Percentiles rank a stretch among this genome's conserved stretches.
These are phyloP conservation scores for Candida insectorum DNA, from an alignment of 805 yeast species.

Conservation along the genomic window DNA sequence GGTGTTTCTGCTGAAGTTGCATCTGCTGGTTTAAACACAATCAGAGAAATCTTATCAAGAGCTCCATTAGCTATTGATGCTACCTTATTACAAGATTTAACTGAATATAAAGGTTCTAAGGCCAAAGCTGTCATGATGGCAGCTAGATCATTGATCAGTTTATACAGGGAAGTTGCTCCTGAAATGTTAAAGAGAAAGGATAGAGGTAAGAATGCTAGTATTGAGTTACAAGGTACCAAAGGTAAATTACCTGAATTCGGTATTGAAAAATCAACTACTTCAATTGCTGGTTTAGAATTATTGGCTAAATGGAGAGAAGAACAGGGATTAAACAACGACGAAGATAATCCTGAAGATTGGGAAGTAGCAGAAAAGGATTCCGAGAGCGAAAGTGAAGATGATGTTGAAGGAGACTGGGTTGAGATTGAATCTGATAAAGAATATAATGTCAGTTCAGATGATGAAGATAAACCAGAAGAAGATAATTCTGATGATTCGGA, in stretches of 20 bases:
- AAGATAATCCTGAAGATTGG: conserved; percentile 52
- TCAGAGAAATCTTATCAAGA: conserved; percentile 87
- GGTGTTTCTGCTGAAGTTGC: conserved; percentile 99
- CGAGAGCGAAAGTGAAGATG: conserved; percentile 37
- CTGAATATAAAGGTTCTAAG: conserved; percentile 89
- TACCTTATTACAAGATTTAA: conserved; percentile 81
- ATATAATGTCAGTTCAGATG: conserved; percentile 50
- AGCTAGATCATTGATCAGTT: conserved; percentile 78
- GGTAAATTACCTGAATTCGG: conserved; percentile 59
- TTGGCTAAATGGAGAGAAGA: conserved; percentile 80
- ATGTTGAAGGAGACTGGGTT: conserved; percentile 90
- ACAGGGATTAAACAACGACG: conserved; percentile 48
- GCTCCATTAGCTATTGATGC: conserved; percentile 94
- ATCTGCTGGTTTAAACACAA: conserved; percentile 95
- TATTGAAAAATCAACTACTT: conserved; percentile 61
- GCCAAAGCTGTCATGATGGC: conserved; percentile 94
- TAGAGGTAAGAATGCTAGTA: conserved; percentile 88
- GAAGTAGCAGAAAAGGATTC: conserved; percentile 49
- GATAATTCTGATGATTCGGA: conserved; percentile 19
- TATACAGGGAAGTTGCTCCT: conserved; percentile 94
- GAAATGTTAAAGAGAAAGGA: conserved; percentile 89
- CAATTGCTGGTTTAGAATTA: conserved; percentile 88
- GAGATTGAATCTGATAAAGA: conserved; percentile 81
- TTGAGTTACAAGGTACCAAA: conserved; percentile 67
- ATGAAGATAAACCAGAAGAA: conserved; percentile 44